phyloP scores from a whole-genome alignment of 257 asterid genomes.

The Nicotiana tomentosiformis region DNA sequence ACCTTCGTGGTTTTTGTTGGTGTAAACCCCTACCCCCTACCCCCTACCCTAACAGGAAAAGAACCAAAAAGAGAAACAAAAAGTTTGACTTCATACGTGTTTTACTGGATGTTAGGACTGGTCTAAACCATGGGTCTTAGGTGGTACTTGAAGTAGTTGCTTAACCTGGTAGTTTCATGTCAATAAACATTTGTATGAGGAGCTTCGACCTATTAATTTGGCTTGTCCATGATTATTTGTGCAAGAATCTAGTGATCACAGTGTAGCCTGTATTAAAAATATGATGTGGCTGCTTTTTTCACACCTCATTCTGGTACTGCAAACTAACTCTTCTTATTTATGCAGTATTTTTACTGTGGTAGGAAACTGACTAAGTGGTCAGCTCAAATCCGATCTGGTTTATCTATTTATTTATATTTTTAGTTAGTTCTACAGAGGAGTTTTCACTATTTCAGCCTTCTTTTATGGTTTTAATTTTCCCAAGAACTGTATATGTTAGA shows the following conservation, averaged over 20 bases:
- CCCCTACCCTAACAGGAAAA: not conserved
- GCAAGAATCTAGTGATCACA: not conserved
- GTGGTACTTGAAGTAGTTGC: not conserved
- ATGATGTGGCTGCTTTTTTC: not conserved
- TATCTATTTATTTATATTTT: not conserved
- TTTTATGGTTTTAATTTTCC: not conserved
- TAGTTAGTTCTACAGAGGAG: not conserved
- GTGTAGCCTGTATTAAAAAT: not conserved
- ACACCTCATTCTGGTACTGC: not conserved
- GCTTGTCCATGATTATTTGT: not conserved
- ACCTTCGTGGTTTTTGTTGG: not conserved
- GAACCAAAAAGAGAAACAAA: not conserved
- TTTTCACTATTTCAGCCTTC: not conserved
- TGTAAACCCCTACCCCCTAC: not conserved
- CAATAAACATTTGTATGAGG: not conserved
- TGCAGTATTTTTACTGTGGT: not conserved
- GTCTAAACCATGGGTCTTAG: not conserved
- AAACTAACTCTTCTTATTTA: not conserved
- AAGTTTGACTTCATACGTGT: not conserved
- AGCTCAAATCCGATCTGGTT: not conserved
- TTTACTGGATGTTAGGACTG: not conserved
- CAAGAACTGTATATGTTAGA: not conserved
- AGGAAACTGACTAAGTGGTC: not conserved
- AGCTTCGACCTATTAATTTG: constrained; percentile 3
- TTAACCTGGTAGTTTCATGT: not conserved